Conservation (phyloP, 1,284 basidiomycete species). For the Rhodotorula sp. region DNA sequence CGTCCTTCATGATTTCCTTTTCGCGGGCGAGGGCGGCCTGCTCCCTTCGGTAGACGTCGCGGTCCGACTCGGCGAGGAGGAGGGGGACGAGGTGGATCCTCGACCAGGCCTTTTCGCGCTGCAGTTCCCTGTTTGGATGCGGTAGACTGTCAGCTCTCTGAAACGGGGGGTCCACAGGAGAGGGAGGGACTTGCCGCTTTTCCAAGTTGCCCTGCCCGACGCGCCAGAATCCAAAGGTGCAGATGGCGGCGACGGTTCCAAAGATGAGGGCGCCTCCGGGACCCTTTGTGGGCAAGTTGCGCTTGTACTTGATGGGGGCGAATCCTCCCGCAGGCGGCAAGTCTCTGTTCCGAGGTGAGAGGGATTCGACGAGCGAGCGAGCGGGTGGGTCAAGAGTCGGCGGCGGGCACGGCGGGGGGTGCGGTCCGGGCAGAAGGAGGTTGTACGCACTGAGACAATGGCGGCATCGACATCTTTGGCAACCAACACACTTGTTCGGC, state of each 20-base stretch:
- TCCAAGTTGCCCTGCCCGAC: constrained; percentile 87
- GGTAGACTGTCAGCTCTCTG: background rate
- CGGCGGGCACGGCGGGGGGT: background rate
- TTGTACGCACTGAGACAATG: constrained; percentile 29
- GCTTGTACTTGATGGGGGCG: constrained; percentile 89
- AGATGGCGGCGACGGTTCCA: constrained; percentile 76
- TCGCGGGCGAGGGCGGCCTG: constrained; percentile 78
- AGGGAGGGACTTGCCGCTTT: constrained; percentile 66
- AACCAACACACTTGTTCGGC: too few relatives aligned
- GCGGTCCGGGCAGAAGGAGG: background rate
- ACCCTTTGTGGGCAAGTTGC: constrained; percentile 89
- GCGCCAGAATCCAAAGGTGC: constrained; percentile 88
- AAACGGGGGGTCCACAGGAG: background rate
- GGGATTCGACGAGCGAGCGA: background rate
- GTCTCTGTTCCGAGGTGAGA: constrained; percentile 61
- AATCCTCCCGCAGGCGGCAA: constrained; percentile 94
- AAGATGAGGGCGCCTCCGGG: constrained; percentile 85
- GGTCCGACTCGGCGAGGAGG: constrained; percentile 41
- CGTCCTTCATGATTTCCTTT: constrained; percentile 92
- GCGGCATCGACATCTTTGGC: constrained; percentile 13
- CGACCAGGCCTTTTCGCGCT: constrained; percentile 92
- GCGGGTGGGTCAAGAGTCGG: too few relatives aligned
- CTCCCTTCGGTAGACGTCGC: constrained; percentile 64
- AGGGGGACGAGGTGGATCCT: constrained; percentile 92
- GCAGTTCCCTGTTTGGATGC: constrained; percentile 73